These are phyloP conservation scores for Ceratocystiopsis brevicomis DNA, from an alignment of 2,329 filamentous ascomycete species.

Conservation along the genomic window DNA sequence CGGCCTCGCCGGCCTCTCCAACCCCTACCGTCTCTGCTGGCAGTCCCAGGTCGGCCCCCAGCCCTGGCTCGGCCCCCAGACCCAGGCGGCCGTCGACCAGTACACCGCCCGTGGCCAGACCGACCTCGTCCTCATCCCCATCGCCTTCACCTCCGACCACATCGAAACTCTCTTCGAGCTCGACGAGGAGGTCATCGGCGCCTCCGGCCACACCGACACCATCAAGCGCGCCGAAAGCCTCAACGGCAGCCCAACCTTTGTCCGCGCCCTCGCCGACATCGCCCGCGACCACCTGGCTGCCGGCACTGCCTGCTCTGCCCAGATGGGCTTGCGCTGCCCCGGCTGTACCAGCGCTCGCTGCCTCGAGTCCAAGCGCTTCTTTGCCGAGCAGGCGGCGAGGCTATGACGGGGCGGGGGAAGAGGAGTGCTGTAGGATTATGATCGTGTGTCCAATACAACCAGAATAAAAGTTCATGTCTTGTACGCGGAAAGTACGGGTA, in stretches of 20 bases:
- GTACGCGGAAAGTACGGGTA: no score
- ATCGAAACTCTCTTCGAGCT: conserved; percentile 94
- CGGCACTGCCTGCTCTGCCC: conserved; percentile 49
- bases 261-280: conserved; percentile 71
- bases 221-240: conserved; percentile 83
- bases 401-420: no score
- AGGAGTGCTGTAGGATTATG: no score
- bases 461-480: no score
- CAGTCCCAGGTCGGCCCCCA: conserved; percentile 94
- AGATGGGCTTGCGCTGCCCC: conserved; percentile 84
- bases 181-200: conserved; percentile 85
- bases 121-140: conserved; percentile 78
- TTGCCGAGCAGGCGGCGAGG: conserved; percentile 18
- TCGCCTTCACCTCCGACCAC: conserved; percentile 97
- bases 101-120: conserved; percentile 84
- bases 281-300: conserved; percentile 61
- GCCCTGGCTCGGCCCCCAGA: conserved; percentile 91
- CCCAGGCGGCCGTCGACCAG: conserved; percentile 66
- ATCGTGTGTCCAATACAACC: no score
- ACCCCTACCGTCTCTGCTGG: conserved; percentile 90
- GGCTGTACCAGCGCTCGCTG: conserved; percentile 84
- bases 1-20: conserved; percentile 41
- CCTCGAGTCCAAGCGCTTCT: conserved; percentile 55
- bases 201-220: conserved; percentile 56
- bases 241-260: conserved; percentile 82